phyloP scores from a whole-genome alignment of 2,329 filamentous ascomycete genomes.

The Penicillium sumatraense region DNA sequence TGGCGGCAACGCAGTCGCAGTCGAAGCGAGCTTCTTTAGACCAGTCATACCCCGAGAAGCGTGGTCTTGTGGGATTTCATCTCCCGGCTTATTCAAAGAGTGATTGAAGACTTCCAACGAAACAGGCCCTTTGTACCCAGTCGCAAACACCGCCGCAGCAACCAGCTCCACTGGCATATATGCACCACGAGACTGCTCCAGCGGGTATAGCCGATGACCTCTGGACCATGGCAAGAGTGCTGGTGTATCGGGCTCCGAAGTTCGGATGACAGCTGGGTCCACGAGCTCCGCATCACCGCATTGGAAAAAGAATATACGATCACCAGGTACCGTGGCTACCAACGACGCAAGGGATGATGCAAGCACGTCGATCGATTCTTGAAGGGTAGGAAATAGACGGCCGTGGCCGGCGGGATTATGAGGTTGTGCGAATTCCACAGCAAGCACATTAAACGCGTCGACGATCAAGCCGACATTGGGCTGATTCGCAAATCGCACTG shows the following conservation, averaged over 20 bases:
- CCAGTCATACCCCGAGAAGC: constrained; percentile 29
- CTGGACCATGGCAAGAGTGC: constrained; percentile 37
- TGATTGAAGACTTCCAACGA: constrained; percentile 40
- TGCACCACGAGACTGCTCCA: constrained; percentile 29
- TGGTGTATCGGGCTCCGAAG: constrained; percentile 27
- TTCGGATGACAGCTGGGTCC: constrained; percentile 28
- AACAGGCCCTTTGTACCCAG: constrained; percentile 36
- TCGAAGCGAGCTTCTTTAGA: constrained; percentile 23
- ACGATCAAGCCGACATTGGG: constrained; percentile 38
- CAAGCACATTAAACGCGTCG: constrained; percentile 39
- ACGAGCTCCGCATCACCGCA: constrained; percentile 36
- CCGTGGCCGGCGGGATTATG: constrained; percentile 36
- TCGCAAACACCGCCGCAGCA: constrained; percentile 35
- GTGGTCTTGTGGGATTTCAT: constrained; percentile 26
- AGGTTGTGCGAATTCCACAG: constrained; percentile 39
- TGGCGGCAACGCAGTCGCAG: too few relatives aligned
- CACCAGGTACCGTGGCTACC: constrained; percentile 32
- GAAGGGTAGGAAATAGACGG: constrained; percentile 29
- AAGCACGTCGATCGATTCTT: constrained; percentile 33
- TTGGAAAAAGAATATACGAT: constrained; percentile 41
- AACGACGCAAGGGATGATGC: constrained; percentile 29
- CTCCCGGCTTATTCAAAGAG: constrained; percentile 29
- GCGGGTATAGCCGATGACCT: constrained; percentile 35
- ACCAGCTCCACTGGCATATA: constrained; percentile 41
- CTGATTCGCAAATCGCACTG: constrained; percentile 36